Evolutionary conservation across 495 filamentous ascomycete species (phyloP), one percentile per base, ranked within the genome.

Genomic region (Viridothelium virens): DNA sequence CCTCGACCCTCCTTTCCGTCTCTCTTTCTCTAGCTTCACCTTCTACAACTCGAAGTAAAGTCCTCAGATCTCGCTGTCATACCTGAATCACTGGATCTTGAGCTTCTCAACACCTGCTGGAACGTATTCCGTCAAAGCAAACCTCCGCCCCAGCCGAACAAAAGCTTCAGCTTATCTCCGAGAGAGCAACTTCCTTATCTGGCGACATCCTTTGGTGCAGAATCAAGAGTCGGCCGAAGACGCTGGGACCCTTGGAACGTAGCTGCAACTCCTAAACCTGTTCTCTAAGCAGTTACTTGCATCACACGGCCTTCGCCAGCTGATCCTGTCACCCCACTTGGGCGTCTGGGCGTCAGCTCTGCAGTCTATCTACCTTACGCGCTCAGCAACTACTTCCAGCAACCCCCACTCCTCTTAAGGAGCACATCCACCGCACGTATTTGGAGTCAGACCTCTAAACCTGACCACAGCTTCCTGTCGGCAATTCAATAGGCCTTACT

Each of bases 251-350:
- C 25, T 25, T 25, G 36, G 18, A 59, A 36, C 11, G 14, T 18
- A 34, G 25, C 31, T 36, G 25, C 11, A 11, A 2, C 6, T 9
- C 53, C 31, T 59, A 7, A 7, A 3, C 31, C 18, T 59, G 7
- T 36, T 36, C 25, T 36, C 7, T 31, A 59, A 31, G 10, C 16
- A 2, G 53, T 36, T 18, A 14, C 31, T 31, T 36, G 53, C 6
- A 59, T 59, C 53, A 59, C 53, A 59, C 53, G 53, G 10, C 53
- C 18, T 33, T 36, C 53, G 53, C 53, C 53, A 34, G 25, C 53
- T 59, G 53, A 59, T 36, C 53, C 53, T 5, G 31, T 31, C 10
- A 7, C 53, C 53, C 25, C 53, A 14, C 53, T 59, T 59, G 5
- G 33, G 53, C 53, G 31, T 59, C 53, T 59, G 25, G 53, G 18